A percentile compares a stretch with the other conserved stretches of the same genome.
These are phyloP conservation scores for Phytophthora nicotianae DNA, from an alignment of 352 stramenopile genomes.

Conservation along the genomic window DNA sequence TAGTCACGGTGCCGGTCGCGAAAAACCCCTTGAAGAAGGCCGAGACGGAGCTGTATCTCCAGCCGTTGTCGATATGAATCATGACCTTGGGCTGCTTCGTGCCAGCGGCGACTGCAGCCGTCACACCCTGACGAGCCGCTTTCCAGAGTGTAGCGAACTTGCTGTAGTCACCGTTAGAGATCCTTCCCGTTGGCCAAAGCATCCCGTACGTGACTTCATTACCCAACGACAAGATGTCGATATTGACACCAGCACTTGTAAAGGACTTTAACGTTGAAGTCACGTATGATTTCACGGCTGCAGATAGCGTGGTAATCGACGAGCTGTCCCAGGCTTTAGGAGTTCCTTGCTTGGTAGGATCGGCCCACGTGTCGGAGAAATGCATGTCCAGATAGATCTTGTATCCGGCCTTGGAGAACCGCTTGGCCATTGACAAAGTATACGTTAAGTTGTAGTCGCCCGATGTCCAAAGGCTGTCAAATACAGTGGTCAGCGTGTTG, in stretches of 20 bases:
- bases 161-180: conserved; percentile 21
- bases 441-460: conserved; percentile 38
- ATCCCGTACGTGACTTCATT: conserved; percentile 44
- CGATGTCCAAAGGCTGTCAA: conserved; percentile 36
- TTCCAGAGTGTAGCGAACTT: conserved; percentile 26
- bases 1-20: conserved; percentile 32
- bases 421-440: conserved; percentile 30
- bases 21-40: conserved; percentile 40
- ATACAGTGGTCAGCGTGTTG: neutral
- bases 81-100: conserved; percentile 42
- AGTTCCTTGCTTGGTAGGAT: conserved; percentile 31
- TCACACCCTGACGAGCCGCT: conserved; percentile 33
- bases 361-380: conserved; percentile 47
- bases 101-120: conserved; percentile 28
- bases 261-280: conserved; percentile 38
- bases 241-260: conserved; percentile 32
- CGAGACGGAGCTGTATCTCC: conserved; percentile 32
- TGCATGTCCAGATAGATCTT: conserved; percentile 45
- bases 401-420: conserved; percentile 40
- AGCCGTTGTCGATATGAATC: conserved; percentile 45
- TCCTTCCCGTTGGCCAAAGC: conserved; percentile 28
- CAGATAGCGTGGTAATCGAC: conserved; percentile 27
- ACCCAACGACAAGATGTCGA: conserved; percentile 38
- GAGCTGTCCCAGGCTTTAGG: conserved; percentile 32
- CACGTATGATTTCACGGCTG: conserved; percentile 33